Evolutionary conservation across 495 filamentous ascomycete species (phyloP), one percentile per base, ranked within the genome.

Genomic region (Hyaloscypha hepaticicola): DNA sequence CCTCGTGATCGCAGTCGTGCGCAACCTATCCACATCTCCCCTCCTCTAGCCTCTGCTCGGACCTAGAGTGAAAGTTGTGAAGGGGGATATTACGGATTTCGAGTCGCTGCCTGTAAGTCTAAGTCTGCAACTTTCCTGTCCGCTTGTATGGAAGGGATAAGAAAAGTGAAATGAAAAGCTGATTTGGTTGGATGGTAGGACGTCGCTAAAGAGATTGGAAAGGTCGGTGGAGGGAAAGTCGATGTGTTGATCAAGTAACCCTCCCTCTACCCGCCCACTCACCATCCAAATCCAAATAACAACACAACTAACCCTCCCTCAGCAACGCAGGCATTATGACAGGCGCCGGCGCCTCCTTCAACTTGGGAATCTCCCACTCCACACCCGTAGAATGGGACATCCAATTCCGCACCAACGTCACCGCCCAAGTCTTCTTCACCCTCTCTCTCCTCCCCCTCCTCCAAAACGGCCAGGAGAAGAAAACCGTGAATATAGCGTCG

Each of bases 401-500:
- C 11, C 38, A 45, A 16, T 45, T 45, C 38, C 9, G 38, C 9
- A 45, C 19, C 38, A 45, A 45, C 38, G 38, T 45, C 9, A 45
- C 38, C 4, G 38, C 38, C 4, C 38, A 45, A 45, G 38, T 45
- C 38, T 45, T 45, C 50, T 53, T 53, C 22, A 53, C 22, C n/a
- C 53, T 31, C 19, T 24, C 19, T 11, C 26, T 56, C 19, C 25
- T 28, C 2, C 22, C 38, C 16, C 38, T 45, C 38, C 16, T 45
- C 1, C 4, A 8, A 3, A 45, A 45, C 9, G 6, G 55, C 26
- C 31, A 16, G 5, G 56, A 59, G 21, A 59, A 41, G 25, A 59
- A 59, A 45, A 31, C 45, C 33, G 56, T 59, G 4, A 59, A 59
- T 45, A 5, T 59, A 1, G 33, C 56, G 21, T 45, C 31, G 14